A percentile compares a stretch with the other conserved stretches of the same genome.
Conservation (phyloP, 2,329 filamentous ascomycete genomes). For the Trichoderma oligosporum region DNA sequence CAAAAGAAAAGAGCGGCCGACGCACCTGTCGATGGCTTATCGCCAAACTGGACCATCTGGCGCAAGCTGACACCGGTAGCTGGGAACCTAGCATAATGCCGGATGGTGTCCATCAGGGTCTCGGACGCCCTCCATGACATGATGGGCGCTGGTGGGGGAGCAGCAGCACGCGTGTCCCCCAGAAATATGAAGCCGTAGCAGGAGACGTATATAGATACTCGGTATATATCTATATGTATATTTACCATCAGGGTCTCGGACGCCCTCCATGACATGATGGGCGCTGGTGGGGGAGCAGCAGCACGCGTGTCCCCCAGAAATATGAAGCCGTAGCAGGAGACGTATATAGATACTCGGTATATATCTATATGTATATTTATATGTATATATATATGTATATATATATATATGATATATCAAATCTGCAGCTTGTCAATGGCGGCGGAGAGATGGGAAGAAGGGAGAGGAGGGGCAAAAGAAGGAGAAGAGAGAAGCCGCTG, state of each 20-base stretch:
- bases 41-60: slow-evolving; percentile 99
- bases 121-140: slow-evolving; percentile 96
- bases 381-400: no score
- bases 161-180: slow-evolving; percentile 9
- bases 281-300: slow-evolving; percentile 19
- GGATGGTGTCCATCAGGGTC: slow-evolving; percentile 92
- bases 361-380: no score
- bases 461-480: neutral
- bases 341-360: no score
- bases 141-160: slow-evolving; percentile 27
- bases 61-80: slow-evolving; percentile 93
- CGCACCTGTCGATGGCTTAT: slow-evolving; percentile 83
- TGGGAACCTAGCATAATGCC: slow-evolving; percentile 94
- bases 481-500: neutral
- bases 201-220: no score
- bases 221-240: no score
- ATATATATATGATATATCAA: no score
- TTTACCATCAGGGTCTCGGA: slow-evolving; percentile 88
- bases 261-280: slow-evolving; percentile 85
- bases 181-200: neutral
- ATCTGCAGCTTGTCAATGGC: neutral
- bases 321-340: no score
- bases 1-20: slow-evolving; percentile 23
- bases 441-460: neutral
- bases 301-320: slow-evolving; percentile 5